Evolutionary conservation across 2,329 filamentous ascomycete species (phyloP).

Genomic region (Penicillium griseofulvum): DNA sequence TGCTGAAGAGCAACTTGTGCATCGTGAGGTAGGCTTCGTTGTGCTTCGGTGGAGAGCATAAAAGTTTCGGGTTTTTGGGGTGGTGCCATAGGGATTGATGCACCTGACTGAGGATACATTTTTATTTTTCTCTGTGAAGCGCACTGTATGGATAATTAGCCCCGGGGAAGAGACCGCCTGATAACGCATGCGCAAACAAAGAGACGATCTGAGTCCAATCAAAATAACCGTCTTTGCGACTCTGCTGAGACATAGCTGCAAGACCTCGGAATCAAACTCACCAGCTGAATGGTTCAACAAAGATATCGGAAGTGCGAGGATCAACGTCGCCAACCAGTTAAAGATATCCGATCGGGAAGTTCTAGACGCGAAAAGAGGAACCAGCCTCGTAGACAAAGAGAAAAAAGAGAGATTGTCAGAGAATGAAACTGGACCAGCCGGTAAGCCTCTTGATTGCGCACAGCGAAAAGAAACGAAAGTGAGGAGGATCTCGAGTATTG

Average conservation of each 20-base stretch:
- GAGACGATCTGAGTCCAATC: constrained; percentile 4
- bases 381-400: constrained; percentile 35
- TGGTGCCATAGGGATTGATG: constrained; percentile 83
- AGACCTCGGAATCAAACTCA: constrained; percentile 17
- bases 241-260: constrained; percentile 16
- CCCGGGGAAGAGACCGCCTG: constrained; percentile 17
- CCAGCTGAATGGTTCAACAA: constrained; percentile 10
- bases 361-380: constrained; percentile 27
- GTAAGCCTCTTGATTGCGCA: constrained; percentile 34
- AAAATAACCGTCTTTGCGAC: constrained; percentile 5
- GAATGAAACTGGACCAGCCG: constrained; percentile 39
- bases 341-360: constrained; percentile 16
- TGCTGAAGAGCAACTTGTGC: constrained; percentile 96
- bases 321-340: constrained; percentile 7
- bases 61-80: constrained; percentile 98
- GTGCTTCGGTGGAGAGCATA: constrained; percentile 94
- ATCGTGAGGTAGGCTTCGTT: constrained; percentile 93
- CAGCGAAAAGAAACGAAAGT: constrained; percentile 35
- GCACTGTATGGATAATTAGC: constrained; percentile 20
- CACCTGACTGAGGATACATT: constrained; percentile 78
- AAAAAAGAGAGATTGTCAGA: constrained; percentile 29
- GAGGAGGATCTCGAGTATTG: constrained; percentile 18
- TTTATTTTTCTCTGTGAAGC: constrained; percentile 5
- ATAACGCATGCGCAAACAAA: constrained; percentile 22
- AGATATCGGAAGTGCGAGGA: constrained; percentile 9